Percentiles rank a stretch among this genome's conserved stretches.
phyloP scores from a whole-genome alignment of 108 stramenopile species.

The Discostella pseudostelligera region DNA sequence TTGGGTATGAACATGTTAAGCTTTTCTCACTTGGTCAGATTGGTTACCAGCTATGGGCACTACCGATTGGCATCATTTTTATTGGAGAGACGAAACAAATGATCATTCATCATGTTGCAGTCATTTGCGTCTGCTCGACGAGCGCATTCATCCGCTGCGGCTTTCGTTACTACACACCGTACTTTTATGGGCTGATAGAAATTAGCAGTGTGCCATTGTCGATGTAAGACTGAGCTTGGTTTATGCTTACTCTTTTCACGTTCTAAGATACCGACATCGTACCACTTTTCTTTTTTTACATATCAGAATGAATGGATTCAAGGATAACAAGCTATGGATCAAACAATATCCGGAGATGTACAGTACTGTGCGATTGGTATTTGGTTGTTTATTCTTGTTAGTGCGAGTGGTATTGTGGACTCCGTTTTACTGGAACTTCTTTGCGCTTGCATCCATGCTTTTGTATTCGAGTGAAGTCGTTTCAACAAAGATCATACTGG shows the following conservation, averaged over 20 bases:
- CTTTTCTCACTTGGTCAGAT: conserved; percentile 58
- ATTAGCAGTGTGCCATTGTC: conserved; percentile 56
- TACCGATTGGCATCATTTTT: conserved; percentile 56
- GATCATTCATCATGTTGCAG: conserved; percentile 71
- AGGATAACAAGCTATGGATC: conserved; percentile 53
- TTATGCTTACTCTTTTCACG: too few species aligned
- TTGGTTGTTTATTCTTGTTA: conserved; percentile 34
- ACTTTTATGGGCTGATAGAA: conserved; percentile 66
- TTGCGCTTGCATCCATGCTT: conserved; percentile 26
- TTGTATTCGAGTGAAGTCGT: conserved; percentile 6
- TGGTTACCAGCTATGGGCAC: conserved; percentile 74
- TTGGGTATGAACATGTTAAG: conserved; percentile 39
- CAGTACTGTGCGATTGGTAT: conserved; percentile 20
- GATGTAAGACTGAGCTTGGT: too few species aligned
- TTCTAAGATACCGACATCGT: too few species aligned
- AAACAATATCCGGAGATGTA: conserved; percentile 40
- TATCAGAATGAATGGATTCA: conserved; percentile 77
- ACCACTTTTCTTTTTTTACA: too few species aligned
- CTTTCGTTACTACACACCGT: conserved; percentile 62
- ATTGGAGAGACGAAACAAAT: conserved; percentile 60
- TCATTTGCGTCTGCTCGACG: conserved; percentile 48
- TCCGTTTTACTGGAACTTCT: conserved; percentile 33
- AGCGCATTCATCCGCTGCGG: conserved; percentile 53
- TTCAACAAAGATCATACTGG: conserved; percentile 18
- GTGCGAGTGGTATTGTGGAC: conserved; percentile 44